These are phyloP conservation scores for Mortierella sp. DNA, from an alignment of 371 early-diverging fungal genomes.

Conservation along the genomic window DNA sequence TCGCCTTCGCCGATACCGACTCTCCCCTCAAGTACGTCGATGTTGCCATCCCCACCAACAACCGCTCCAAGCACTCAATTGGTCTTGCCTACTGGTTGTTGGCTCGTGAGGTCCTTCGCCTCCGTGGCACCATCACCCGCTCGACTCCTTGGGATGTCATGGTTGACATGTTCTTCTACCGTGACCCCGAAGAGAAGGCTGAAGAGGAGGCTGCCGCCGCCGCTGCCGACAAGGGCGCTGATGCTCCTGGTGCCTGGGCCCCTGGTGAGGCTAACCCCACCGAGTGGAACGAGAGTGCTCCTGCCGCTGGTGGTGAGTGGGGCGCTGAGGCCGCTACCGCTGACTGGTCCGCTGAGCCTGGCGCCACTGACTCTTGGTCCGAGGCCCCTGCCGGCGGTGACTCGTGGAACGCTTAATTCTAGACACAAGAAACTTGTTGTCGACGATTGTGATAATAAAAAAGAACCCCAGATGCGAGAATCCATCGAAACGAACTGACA, in stretches of 20 bases:
- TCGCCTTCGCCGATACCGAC: conserved; percentile 99
- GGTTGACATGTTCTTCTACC: conserved; percentile 99
- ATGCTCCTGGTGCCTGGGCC: conserved; percentile 46
- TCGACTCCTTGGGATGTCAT: conserved; percentile 91
- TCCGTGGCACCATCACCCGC: conserved; percentile 93
- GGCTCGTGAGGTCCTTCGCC: conserved; percentile 97
- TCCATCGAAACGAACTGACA: no score
- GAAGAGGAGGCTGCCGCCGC: conserved; percentile 76
- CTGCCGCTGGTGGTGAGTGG: no score
- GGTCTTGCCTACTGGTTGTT: conserved; percentile 98
- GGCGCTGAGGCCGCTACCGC: conserved; percentile 34
- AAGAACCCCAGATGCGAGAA: no score
- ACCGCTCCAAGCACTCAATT: conserved; percentile 98
- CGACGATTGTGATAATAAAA: no score
- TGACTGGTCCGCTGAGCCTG: conserved; percentile 65
- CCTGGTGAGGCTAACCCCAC: conserved; percentile 49
- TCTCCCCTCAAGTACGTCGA: conserved; percentile 95
- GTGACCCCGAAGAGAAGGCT: conserved; percentile 95
- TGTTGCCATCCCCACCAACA: conserved; percentile 99
- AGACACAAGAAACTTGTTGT: no score
- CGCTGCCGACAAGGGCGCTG: conserved; percentile 39
- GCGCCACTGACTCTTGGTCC: conserved; percentile 60
- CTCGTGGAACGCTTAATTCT: no score
- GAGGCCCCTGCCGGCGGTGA: no score
- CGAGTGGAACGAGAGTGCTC: conserved; percentile 34